Base-by-base conservation (phyloP, 1,284 basidiomycete genomes). In the Cryptococcus sp. region DNA sequence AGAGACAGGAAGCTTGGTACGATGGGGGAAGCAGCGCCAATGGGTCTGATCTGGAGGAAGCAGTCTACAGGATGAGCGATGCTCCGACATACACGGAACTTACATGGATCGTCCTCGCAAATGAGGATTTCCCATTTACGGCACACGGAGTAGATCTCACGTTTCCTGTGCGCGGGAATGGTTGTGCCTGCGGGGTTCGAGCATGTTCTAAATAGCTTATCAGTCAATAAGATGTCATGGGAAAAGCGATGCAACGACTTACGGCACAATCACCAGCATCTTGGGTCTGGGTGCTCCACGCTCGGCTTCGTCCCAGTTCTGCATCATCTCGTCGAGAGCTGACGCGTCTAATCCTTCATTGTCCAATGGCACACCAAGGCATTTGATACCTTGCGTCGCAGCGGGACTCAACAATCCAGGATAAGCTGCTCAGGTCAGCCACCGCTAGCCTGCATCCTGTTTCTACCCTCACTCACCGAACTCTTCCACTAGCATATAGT, bases 131-230 rank as follows among this genome's bases (percentile, higher is more conserved):
- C 85, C 74, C 84, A 89, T 78, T 89, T 86, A 48, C 89, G 85
- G 60, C 87, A 88, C 57, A 90, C 80, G 16, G 84, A 82, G 73
- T 91, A 91, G 59, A 91, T 87, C 54, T 85, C 86, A 66, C 85
- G 83, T 80, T 90, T 90, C 60, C 89, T 81, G 50, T 80, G 67
- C 5, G 74, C 70, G 3, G 81, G 78, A 82, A 87, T 87, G 0
- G 86, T 87, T 83, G 83, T 80, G 22, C 89, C 89, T n/a, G 84
- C 86, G 3, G 89, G 89, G 76, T 92, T 91, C 20, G 69, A 71
- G 59, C 73, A 75, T 1, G 73, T 75, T 8, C 72, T 90, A 87
- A 70, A 88, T 80, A 27, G 88, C 82, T 35, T 39, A 20, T 57
- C 13, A 47, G 47, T 45, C 22, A 31, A 42, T 25, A n/a, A 15